These are phyloP conservation scores for Sporormia fimetaria DNA, from an alignment of 495 filamentous ascomycete genomes.

Conservation along the genomic window DNA sequence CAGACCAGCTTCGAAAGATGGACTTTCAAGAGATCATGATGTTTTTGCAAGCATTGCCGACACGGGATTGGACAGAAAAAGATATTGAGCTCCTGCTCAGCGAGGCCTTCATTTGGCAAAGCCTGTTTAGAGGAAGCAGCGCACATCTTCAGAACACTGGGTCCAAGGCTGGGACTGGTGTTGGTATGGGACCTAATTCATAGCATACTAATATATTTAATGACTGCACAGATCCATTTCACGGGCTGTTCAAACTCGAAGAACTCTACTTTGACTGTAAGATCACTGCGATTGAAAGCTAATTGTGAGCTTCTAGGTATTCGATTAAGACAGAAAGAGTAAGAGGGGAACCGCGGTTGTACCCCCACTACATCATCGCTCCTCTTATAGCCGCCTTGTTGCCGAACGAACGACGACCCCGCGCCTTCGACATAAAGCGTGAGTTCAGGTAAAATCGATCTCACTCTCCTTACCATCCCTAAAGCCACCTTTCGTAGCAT, in stretches of 20 bases:
- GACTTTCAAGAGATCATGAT: slow-evolving; percentile 97
- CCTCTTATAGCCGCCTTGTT: slow-evolving; percentile 1
- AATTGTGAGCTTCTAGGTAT: not conserved
- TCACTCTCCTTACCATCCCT: too few species aligned
- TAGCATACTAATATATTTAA: too few species aligned
- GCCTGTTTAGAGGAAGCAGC: slow-evolving; percentile 74
- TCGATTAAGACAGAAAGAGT: not conserved
- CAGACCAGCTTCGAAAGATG: slow-evolving; percentile 88
- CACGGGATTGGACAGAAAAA: slow-evolving; percentile 92
- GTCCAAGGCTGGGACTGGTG: slow-evolving; percentile 12
- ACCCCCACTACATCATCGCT: not conserved
- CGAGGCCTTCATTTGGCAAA: slow-evolving; percentile 95
- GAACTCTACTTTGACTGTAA: too few species aligned
- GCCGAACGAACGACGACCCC: not conserved
- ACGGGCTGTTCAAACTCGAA: too few species aligned
- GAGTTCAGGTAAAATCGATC: too few species aligned
- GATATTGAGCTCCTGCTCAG: slow-evolving; percentile 91
- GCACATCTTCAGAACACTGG: slow-evolving; percentile 52
- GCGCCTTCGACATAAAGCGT: too few species aligned
- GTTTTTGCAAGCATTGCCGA: slow-evolving; percentile 92
- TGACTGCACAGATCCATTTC: too few species aligned
- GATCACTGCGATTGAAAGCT: too few species aligned
- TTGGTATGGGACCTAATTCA: slow-evolving; percentile 26
- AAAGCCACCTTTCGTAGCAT: too few species aligned
- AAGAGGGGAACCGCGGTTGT: not conserved